Base-by-base conservation (phyloP, 768 basidiomycete species). In the Mycena belliarum region DNA sequence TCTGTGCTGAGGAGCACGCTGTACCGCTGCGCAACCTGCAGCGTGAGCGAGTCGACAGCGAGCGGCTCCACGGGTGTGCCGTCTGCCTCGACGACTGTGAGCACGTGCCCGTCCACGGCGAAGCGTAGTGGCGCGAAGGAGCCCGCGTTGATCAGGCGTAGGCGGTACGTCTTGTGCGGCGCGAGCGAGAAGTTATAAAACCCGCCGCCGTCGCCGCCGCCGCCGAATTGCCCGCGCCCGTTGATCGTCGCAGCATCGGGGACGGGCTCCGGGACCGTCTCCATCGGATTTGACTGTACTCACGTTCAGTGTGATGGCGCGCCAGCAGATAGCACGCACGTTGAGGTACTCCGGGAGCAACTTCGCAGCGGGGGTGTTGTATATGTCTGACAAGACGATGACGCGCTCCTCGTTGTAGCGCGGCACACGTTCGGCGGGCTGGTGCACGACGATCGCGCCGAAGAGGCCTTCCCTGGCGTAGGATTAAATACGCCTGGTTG, bases 11-110 rank as follows among this genome's bases (percentile, higher is more conserved):
- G 64, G 37, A 83, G 69, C 32, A 78, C 81, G n/a, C 75, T 77
- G 63, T 81, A 81, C 41, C 82, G 74, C 69, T 82, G 81, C 2
- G 80, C 81, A 41, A 81, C 72, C 24, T 73, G 73, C 53, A 82
- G 49, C 3, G 69, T 69, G 52, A 83, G 64, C 14, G 74, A 71
- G 18, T 75, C 63, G 11, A 80, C 79, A 15, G 55, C 40, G 41
- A 70, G 71, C 1, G 80, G 77, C 21, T 66, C 57, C 42, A 83
- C 68, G 25, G 70, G 68, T 4, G 72, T 79, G 25, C 81, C 81
- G 45, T 83, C 82, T 4, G 75, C 79, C 53, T 81, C 81, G 52
- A 82, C 69, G 46, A 83, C 72, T 6, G 74, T 73, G 28, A 83
- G 75, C 1, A 71, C 66, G 57, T 83, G 82, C 11, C 58, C 62